Conservation (phyloP, 345 rosid species). For the Melastoma malabathricum region DNA sequence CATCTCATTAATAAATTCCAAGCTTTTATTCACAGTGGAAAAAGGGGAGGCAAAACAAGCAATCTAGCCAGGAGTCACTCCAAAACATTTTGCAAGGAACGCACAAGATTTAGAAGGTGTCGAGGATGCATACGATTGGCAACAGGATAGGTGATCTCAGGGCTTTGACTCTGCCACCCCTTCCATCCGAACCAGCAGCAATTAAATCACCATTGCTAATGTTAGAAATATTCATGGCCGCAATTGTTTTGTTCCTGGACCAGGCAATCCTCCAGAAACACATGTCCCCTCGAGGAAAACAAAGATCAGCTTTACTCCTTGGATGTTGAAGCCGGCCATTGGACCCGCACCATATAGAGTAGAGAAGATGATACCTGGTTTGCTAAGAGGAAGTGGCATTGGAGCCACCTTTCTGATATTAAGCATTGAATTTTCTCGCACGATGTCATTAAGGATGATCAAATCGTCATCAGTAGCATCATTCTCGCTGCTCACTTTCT, state of each 20-base stretch:
- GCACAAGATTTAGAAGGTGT: constrained; percentile 1
- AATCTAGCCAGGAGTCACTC: background rate
- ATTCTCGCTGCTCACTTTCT: constrained; percentile 7
- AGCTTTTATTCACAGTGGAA: too few relatives aligned
- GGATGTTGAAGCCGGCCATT: background rate
- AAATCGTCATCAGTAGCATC: constrained; percentile 22
- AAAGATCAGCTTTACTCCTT: constrained; percentile 1
- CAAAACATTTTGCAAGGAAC: background rate
- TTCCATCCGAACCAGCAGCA: constrained; percentile 78
- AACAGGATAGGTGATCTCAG: constrained; percentile 44
- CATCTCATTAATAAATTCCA: too few relatives aligned
- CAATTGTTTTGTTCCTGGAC: constrained; percentile 33
- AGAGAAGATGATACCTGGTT: constrained; percentile 34
- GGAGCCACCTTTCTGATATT: constrained; percentile 41
- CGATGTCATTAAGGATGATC: constrained; percentile 11
- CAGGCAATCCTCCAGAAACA: constrained; percentile 58
- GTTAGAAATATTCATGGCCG: constrained; percentile 13
- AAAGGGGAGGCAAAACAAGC: too few relatives aligned
- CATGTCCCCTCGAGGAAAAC: constrained; percentile 35
- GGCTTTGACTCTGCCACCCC: constrained; percentile 78
- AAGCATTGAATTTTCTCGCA: constrained; percentile 17
- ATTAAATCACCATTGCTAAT: constrained; percentile 43
- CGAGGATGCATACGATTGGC: constrained; percentile 30
- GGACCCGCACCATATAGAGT: constrained; percentile 3
- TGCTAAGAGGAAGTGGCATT: constrained; percentile 16